These are phyloP conservation scores for Rhynchosporium graminicola DNA, from an alignment of 2,329 filamentous ascomycete genomes.

Conservation along the genomic window DNA sequence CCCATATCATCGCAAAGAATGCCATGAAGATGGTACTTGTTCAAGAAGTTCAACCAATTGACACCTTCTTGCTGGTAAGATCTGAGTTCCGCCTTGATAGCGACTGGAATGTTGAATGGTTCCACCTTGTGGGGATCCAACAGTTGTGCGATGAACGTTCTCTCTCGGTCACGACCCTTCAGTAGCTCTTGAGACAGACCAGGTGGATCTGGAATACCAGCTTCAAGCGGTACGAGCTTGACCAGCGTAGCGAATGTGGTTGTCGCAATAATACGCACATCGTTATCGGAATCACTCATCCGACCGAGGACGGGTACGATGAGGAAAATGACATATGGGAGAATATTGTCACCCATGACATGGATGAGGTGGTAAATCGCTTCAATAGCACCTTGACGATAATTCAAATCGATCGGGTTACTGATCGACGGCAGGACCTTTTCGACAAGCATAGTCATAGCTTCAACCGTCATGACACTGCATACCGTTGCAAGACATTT, in stretches of 20 bases:
- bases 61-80: slow-evolving; percentile 99
- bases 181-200: slow-evolving; percentile 87
- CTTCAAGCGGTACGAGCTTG: slow-evolving; percentile 94
- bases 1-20: slow-evolving; percentile 99
- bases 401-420: slow-evolving; percentile 84
- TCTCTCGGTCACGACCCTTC: slow-evolving; percentile 86
- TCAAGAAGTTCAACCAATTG: slow-evolving; percentile 98
- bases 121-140: slow-evolving; percentile 97
- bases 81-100: slow-evolving; percentile 93
- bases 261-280: slow-evolving; percentile 89
- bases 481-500: slow-evolving; percentile 98
- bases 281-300: slow-evolving; percentile 98
- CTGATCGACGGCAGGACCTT: slow-evolving; percentile 89
- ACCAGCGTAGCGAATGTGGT: slow-evolving; percentile 97
- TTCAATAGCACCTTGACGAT: slow-evolving; percentile 91
- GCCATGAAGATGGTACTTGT: slow-evolving; percentile 95
- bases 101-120: slow-evolving; percentile 87
- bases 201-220: slow-evolving; percentile 94
- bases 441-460: slow-evolving; percentile 94
- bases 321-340: slow-evolving; percentile 98
- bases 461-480: slow-evolving; percentile 91
- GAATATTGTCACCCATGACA: slow-evolving; percentile 94
- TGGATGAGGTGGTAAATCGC: slow-evolving; percentile 96
- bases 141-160: slow-evolving; percentile 95
- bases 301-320: slow-evolving; percentile 94